A percentile compares a stretch with the other conserved stretches of the same genome.
Evolutionary conservation across 306 rosid species (phyloP).

Genomic region (Vicia villosa): DNA sequence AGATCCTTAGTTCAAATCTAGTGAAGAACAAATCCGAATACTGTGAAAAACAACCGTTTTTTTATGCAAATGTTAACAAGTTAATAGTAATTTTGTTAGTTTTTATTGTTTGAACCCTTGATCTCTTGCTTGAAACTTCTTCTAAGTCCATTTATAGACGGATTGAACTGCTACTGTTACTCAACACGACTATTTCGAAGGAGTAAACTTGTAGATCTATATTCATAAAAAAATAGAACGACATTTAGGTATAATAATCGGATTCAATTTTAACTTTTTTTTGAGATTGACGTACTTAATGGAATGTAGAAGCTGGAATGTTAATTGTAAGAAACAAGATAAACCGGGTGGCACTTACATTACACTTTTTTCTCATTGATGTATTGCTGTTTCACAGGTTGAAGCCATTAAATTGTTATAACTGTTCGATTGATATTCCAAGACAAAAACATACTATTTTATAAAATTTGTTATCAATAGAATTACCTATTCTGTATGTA

Average conservation of each 20-base stretch:
- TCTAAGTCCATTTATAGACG: background rate
- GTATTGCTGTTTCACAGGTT: background rate
- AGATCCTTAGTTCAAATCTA: background rate
- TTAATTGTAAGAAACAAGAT: background rate
- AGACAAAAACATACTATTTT: background rate
- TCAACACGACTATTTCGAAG: background rate
- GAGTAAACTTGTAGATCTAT: background rate
- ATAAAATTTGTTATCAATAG: background rate
- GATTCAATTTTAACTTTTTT: constrained; percentile 8
- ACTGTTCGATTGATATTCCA: background rate
- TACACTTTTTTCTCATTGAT: background rate
- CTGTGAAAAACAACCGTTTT: background rate
- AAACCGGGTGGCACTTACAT: background rate
- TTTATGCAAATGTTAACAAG: background rate
- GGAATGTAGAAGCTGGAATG: background rate
- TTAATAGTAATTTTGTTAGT: background rate
- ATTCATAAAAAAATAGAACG: background rate
- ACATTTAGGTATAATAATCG: constrained; percentile 17
- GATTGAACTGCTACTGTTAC: background rate
- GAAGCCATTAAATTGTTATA: background rate
- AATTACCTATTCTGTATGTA: background rate
- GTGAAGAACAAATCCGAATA: background rate
- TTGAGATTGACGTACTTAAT: constrained; percentile 1
- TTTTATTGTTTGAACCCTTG: background rate
- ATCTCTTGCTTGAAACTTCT: background rate